Evolutionary conservation across 2,329 filamentous ascomycete species (phyloP), one percentile per base, ranked within the genome.

Genomic region (Fusarium coicis): DNA sequence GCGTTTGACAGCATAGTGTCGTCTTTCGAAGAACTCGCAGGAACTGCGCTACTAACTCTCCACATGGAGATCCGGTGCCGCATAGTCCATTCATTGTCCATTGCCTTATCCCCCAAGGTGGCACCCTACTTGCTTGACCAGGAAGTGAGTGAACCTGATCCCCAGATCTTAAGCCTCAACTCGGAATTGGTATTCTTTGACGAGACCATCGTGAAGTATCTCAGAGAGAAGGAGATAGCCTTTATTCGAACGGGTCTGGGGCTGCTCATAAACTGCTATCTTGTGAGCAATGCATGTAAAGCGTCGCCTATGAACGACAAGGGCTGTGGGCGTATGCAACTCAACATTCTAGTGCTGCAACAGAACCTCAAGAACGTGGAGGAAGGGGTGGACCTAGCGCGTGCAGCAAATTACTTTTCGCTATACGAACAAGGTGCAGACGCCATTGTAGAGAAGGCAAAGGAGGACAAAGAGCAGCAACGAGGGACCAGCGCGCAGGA

Each of bases 351-450:
- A 30, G 96, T 99, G 44, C 86, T 99, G 57, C 96, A 98, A 83
- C 96, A 99, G 80, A 98, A 97, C 78, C 89, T 99, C 62, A 97
- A 97, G 85, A 97, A 97, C 74, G 92, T 99, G 59, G 94, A 96
- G 81, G 86, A 89, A 4, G 88, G 88, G 14, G 91, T 93, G 7
- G 87, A 89, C 63, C 85, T 96, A 34, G 85, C 86, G 8, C 85
- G 89, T 40, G 89, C 92, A 2, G 87, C 89, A 26, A 87, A 89
- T 66, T 96, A 93, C 83, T 95, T 91, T 78, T 87, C 88, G 26
- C 81, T 96, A 42, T 94, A 93, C 77, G 87, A 88, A 47, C 83
- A 85, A 49, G 93, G 93, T 0, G 85, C 91, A 0, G 91, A 93
- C 53, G 88, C 85, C 15, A 89, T 94, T 63, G 85, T 94, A 5